Evolutionary conservation across 345 rosid genomes (phyloP).

Genomic region (Sonneratia alba): DNA sequence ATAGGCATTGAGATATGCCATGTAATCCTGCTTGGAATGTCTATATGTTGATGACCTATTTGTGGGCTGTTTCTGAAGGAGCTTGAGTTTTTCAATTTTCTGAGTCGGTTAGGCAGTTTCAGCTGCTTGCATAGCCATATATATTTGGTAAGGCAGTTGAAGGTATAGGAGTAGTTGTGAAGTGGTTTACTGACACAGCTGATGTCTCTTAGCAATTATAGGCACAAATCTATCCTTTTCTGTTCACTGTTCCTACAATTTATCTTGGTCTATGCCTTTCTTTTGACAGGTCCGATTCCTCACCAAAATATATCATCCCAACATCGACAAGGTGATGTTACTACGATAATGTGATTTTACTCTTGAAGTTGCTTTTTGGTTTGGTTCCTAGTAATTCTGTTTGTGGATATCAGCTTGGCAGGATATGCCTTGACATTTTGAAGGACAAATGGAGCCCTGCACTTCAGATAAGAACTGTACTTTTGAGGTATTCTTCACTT

Average conservation of each 20-base stretch:
- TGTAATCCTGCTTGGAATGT: background rate
- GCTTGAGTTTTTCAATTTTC: background rate
- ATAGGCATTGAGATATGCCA: background rate
- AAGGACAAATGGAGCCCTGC: slow-evolving; percentile 68
- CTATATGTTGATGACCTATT: background rate
- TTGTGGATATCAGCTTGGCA: slow-evolving; percentile 35
- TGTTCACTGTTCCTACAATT: background rate
- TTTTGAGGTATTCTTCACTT: slow-evolving; percentile 29
- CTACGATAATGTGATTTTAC: background rate
- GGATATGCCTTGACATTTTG: slow-evolving; percentile 60
- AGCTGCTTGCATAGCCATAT: background rate
- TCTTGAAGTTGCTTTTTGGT: background rate
- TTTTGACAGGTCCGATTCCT: slow-evolving; percentile 21
- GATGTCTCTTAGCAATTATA: background rate
- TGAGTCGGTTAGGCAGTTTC: background rate
- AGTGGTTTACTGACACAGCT: background rate
- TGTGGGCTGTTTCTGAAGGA: background rate
- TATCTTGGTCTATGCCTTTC: background rate
- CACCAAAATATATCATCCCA: slow-evolving; percentile 22
- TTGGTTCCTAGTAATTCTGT: background rate
- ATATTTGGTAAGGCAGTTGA: background rate
- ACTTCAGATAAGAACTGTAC: slow-evolving; percentile 49
- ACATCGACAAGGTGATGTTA: slow-evolving; percentile 17
- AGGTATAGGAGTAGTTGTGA: background rate
- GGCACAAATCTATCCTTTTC: background rate